A percentile compares a stretch with the other conserved stretches of the same genome.
Conservation (phyloP, 129 eudicot species). For the Kitagawia praeruptora region DNA sequence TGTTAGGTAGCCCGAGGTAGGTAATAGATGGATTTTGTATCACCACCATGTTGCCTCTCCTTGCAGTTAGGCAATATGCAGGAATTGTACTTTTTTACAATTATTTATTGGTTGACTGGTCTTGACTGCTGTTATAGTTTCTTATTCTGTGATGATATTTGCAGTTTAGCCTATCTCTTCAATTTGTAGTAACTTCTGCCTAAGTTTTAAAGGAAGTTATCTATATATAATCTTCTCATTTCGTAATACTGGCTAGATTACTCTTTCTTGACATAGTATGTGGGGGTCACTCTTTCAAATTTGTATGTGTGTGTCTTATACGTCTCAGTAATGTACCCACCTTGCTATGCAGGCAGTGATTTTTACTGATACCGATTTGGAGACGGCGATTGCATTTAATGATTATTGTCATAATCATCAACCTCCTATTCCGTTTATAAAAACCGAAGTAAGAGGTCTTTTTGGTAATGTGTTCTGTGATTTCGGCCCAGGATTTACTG, state of each 20-base stretch:
- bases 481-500: slow-evolving; percentile 84
- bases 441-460: slow-evolving; percentile 81
- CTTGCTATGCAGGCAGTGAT: slow-evolving; percentile 72
- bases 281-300: neutral
- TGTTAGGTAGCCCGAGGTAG: neutral
- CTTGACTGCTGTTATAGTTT: neutral
- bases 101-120: neutral
- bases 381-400: slow-evolving; percentile 61
- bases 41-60: neutral
- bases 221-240: neutral
- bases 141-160: neutral
- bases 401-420: slow-evolving; percentile 79
- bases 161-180: neutral
- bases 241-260: neutral
- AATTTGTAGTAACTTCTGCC: neutral
- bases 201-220: neutral
- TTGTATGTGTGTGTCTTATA: neutral
- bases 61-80: neutral
- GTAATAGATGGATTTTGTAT: neutral
- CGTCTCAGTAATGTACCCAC: neutral
- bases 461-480: slow-evolving; percentile 81
- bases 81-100: neutral
- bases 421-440: slow-evolving; percentile 75
- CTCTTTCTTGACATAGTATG: neutral
- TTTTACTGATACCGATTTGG: slow-evolving; percentile 61